phyloP scores from a whole-genome alignment of 2,329 filamentous ascomycete genomes.

The Fusarium avenaceum region DNA sequence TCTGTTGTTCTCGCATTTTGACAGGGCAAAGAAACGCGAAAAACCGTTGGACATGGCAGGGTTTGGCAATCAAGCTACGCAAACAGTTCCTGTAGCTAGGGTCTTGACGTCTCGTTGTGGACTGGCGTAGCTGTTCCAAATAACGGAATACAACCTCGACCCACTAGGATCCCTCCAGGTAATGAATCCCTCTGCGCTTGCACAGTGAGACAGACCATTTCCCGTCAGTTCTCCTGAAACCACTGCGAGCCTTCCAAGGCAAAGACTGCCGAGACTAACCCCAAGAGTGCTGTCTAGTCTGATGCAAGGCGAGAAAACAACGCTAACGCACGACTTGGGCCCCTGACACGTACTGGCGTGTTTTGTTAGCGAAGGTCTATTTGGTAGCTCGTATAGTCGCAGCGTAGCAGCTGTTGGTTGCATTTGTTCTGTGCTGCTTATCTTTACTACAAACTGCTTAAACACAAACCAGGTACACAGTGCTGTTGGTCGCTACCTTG shows the following conservation, averaged over 20 bases:
- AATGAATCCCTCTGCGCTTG: neutral
- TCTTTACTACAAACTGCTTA: conserved; percentile 29
- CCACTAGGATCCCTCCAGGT: conserved; percentile 11
- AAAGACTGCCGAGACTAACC: conserved; percentile 12
- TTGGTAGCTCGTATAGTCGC: neutral
- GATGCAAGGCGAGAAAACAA: conserved; percentile 27
- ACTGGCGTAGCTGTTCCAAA: conserved; percentile 13
- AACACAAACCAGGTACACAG: neutral
- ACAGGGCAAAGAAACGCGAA: conserved; percentile 17
- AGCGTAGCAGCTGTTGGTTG: conserved; percentile 10
- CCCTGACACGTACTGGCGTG: conserved; percentile 5
- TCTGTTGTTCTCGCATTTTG: conserved; percentile 21
- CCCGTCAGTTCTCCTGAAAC: conserved; percentile 7
- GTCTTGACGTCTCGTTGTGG: neutral
- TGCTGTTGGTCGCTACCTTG: too few relatives aligned
- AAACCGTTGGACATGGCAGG: conserved; percentile 21
- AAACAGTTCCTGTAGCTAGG: conserved; percentile 17
- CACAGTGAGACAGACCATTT: neutral
- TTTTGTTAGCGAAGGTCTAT: conserved; percentile 6
- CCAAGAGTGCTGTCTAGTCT: neutral
- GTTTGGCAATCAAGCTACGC: neutral
- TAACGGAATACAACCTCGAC: conserved; percentile 18
- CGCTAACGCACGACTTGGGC: conserved; percentile 11
- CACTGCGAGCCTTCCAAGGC: neutral
- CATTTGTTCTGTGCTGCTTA: neutral